phyloP scores from a whole-genome alignment of 1,284 basidiomycete species.

The Quambalaria eucalypti region DNA sequence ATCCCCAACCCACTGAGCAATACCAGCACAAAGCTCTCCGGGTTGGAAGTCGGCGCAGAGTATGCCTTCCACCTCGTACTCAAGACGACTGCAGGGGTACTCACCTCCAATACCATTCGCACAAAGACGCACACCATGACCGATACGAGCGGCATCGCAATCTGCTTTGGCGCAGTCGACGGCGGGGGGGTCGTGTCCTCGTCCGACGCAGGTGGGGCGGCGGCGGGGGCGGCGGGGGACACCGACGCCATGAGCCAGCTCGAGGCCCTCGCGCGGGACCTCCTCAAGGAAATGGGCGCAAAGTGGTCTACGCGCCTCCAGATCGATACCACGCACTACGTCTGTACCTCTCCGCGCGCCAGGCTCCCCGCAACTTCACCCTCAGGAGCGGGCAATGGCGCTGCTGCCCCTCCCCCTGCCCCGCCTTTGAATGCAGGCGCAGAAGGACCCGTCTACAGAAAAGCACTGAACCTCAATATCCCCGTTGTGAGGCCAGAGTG shows the following conservation, averaged over 20 bases:
- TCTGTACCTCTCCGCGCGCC: constrained; percentile 34
- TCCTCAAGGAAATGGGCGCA: constrained; percentile 28
- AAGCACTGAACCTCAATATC: constrained; percentile 43
- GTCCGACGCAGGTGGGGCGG: background rate
- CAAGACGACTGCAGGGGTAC: constrained; percentile 39
- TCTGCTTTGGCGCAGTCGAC: constrained; percentile 37
- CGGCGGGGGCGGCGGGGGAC: no score
- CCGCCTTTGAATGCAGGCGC: constrained; percentile 1
- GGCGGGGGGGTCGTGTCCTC: constrained; percentile 9
- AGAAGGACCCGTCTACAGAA: constrained; percentile 17
- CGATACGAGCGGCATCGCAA: constrained; percentile 40
- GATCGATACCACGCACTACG: constrained; percentile 53
- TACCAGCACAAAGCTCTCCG: constrained; percentile 42
- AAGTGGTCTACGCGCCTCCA: constrained; percentile 78
- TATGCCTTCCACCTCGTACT: constrained; percentile 45
- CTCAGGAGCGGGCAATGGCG: constrained; percentile 4
- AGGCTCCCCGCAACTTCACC: constrained; percentile 15
- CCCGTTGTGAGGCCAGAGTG: constrained; percentile 45
- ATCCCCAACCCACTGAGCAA: constrained; percentile 41
- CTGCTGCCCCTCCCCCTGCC: no score
- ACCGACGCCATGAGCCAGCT: constrained; percentile 9
- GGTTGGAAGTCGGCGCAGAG: constrained; percentile 39
- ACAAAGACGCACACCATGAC: constrained; percentile 40
- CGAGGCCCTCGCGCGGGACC: constrained; percentile 21
- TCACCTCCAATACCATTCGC: constrained; percentile 29